Base-by-base conservation (phyloP, 805 yeast species). In the Vanderwaltozyma yarrowii region DNA sequence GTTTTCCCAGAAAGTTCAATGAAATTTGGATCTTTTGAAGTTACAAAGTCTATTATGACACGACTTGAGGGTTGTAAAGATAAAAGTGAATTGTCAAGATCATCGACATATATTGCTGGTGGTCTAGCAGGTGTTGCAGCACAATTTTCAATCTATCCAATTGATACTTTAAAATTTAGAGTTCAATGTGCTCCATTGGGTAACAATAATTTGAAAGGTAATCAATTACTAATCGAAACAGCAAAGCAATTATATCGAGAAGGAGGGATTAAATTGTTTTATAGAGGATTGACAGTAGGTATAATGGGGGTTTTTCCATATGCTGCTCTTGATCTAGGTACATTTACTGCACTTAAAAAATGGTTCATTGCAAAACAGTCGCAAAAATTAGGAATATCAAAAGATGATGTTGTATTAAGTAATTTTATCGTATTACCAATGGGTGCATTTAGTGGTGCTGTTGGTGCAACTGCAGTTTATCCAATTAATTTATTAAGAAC, bases 1-100 rank as follows among this genome's bases (percentile, higher is more conserved):
- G 96, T 89, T 16, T 85, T 92, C 54, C 98, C 98, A 0, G 98
- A 89, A 58, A 81, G 94, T 27, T 96, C 97, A 1, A 89, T 89
- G 75, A 92, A 92, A 56, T 89, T 92, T 61, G 97, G 98, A 3
- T 78, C 95, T 4, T 89, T 92, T 58, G 98, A 89, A 58, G 73
- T 86, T 5, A 79, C 88, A 0, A 92, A 92, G 52, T 68, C 82
- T 40, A 53, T 80, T 21, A 65, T 92, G 52, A 80, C 94, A 16
- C 57, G 65, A 20, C 42, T 88, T 7, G 96, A 86, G 60, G 94
- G 94, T 12, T 78, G 76, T 6, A 69, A 69, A 11, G 88, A 81
- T 52, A 71, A 80, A 2, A 60, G 80, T 1, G 73, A 83, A 32
- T 62, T 89, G 38, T 82, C 95, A 0, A 76, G 78, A 45, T 53